Conservation (phyloP, 805 yeast genomes). For the Saccharomycopsis sp. region DNA sequence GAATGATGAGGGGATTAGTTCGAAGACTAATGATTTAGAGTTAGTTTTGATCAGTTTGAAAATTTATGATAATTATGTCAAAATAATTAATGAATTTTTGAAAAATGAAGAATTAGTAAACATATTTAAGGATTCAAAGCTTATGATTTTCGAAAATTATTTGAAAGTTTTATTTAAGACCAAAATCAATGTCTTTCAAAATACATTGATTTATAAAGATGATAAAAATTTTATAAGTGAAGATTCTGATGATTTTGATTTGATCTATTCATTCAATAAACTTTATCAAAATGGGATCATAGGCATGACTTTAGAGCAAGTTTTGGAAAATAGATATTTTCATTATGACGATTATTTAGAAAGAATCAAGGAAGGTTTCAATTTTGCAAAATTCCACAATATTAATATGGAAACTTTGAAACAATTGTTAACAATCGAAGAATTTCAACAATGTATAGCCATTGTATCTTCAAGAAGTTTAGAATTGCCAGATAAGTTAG, state of each 20-base stretch:
- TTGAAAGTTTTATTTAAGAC: not conserved
- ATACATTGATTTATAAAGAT: not conserved
- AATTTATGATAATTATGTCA: too few relatives aligned
- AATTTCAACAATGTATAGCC: constrained; percentile 5
- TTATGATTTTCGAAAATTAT: too few relatives aligned
- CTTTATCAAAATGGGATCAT: not conserved
- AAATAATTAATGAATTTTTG: too few relatives aligned
- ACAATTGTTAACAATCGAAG: not conserved
- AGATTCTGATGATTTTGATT: constrained; percentile 1
- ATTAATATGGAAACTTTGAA: too few relatives aligned
- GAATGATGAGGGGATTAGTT: too few relatives aligned
- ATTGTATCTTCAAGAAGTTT: constrained; percentile 1
- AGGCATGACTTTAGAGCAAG: not conserved
- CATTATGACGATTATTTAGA: not conserved
- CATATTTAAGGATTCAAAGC: too few relatives aligned
- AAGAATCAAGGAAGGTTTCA: not conserved
- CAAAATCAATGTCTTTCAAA: not conserved
- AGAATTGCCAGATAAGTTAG: not conserved
- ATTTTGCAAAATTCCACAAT: too few relatives aligned
- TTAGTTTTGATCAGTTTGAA: too few relatives aligned
- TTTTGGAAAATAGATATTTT: not conserved
- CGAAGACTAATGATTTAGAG: too few relatives aligned
- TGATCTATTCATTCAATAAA: not conserved
- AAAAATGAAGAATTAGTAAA: too few relatives aligned
- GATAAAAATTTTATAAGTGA: not conserved